A percentile compares a stretch with the other conserved stretches of the same genome.
These are phyloP conservation scores for Cyclostephanos invisitatus DNA, from an alignment of 108 stramenopile genomes.

Conservation along the genomic window DNA sequence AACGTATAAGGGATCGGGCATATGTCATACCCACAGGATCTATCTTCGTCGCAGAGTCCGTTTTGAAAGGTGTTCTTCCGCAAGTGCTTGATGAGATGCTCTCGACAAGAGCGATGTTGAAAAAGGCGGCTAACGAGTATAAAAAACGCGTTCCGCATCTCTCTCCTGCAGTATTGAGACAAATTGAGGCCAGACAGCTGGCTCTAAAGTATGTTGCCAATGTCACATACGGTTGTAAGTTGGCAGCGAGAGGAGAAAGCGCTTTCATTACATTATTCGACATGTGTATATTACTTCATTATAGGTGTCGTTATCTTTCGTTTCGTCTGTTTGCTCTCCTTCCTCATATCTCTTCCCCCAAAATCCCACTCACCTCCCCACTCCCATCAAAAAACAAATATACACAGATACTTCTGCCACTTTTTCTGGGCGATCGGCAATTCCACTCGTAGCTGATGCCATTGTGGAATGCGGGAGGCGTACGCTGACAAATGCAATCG, in stretches of 20 bases:
- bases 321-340: no score
- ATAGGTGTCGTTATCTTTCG: no score
- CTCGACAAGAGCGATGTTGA: slow-evolving; percentile 94
- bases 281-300: no score
- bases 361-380: no score
- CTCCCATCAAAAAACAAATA: no score
- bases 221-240: slow-evolving; percentile 98
- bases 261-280: no score
- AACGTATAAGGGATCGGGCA: slow-evolving; percentile 51
- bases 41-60: slow-evolving; percentile 82
- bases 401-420: slow-evolving; percentile 96
- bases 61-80: slow-evolving; percentile 93
- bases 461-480: slow-evolving; percentile 94
- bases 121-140: slow-evolving; percentile 91
- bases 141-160: slow-evolving; percentile 64
- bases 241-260: no score
- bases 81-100: slow-evolving; percentile 96
- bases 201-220: slow-evolving; percentile 98
- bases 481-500: slow-evolving; percentile 88
- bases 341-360: no score
- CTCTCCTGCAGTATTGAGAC: slow-evolving; percentile 73
- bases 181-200: slow-evolving; percentile 96
- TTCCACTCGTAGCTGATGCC: slow-evolving; percentile 95
- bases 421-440: slow-evolving; percentile 94
- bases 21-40: slow-evolving; percentile 91